Conservation (phyloP, 1,139 yeast genomes). For the Insectozyma bohioensis region DNA sequence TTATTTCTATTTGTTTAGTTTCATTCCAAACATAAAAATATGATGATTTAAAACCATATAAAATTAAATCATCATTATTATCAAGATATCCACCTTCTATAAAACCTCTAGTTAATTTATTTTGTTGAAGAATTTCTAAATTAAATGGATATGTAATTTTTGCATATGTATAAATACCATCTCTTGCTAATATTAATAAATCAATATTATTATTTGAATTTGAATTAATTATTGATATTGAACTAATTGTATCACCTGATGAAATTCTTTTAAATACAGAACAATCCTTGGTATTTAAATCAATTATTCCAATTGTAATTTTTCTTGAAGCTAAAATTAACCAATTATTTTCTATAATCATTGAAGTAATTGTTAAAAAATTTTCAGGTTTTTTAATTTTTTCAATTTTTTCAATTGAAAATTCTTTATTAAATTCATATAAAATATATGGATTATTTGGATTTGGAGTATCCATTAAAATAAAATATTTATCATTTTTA, state of each 20-base stretch:
- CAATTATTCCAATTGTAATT: conserved; percentile 62
- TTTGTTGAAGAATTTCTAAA: conserved; percentile 48
- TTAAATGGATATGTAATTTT: conserved; percentile 16
- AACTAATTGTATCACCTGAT: conserved; percentile 76
- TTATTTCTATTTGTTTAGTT: conserved; percentile 67
- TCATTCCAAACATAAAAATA: conserved; percentile 83
- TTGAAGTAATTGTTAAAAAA: conserved; percentile 59
- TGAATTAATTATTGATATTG: conserved; percentile 40
- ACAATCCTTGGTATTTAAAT: conserved; percentile 24
- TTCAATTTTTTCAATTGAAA: neutral
- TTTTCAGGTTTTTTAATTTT: conserved; percentile 39
- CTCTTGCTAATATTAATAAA: conserved; percentile 56
- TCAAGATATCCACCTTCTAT: conserved; percentile 68
- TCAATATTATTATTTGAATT: conserved; percentile 15
- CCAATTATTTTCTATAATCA: conserved; percentile 38
- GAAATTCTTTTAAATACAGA: conserved; percentile 51
- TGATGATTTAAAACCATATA: conserved; percentile 83
- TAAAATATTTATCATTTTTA: conserved; percentile 23
- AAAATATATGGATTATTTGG: conserved; percentile 57
- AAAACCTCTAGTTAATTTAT: conserved; percentile 71
- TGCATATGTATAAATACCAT: conserved; percentile 55
- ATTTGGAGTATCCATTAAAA: conserved; percentile 67
- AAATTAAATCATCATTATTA: conserved; percentile 56
- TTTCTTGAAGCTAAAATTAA: conserved; percentile 70
- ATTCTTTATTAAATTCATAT: conserved; percentile 29